Percentiles rank a stretch among this genome's conserved stretches.
phyloP scores from a whole-genome alignment of 495 filamentous ascomycete species.

The Penicillium mononematosum region DNA sequence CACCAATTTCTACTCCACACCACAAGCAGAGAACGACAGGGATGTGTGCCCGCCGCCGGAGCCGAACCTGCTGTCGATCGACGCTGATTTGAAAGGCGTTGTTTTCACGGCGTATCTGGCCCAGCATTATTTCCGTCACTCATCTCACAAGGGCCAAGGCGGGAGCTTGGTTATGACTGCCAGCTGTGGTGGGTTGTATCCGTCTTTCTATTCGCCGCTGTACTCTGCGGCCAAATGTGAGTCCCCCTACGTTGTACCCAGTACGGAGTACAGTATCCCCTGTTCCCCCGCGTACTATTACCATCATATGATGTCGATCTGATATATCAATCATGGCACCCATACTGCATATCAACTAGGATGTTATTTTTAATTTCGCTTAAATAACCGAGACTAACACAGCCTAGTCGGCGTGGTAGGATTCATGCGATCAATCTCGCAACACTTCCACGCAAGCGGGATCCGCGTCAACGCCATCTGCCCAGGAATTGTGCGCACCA shows the following conservation, averaged over 20 bases:
- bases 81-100: conserved; percentile 23
- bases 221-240: conserved; percentile 25
- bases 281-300: background rate
- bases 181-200: conserved; percentile 24
- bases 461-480: conserved; percentile 27
- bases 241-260: background rate
- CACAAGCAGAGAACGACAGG: conserved; percentile 4
- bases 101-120: conserved; percentile 22
- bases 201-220: conserved; percentile 17
- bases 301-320: background rate
- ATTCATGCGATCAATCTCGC: conserved; percentile 25
- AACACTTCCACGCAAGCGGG: conserved; percentile 13
- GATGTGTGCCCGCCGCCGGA: conserved; percentile 15
- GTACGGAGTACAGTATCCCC: background rate
- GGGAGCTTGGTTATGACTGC: conserved; percentile 25
- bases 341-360: background rate
- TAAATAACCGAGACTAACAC: background rate
- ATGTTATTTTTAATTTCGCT: background rate
- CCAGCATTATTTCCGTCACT: conserved; percentile 28
- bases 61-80: conserved; percentile 20
- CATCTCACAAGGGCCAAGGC: conserved; percentile 12
- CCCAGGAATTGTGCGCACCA: conserved; percentile 22
- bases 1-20: conserved; percentile 20
- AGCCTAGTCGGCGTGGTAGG: conserved; percentile 20
- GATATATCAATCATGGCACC: background rate